A percentile compares a stretch with the other conserved stretches of the same genome.
phyloP scores from a whole-genome alignment of 352 stramenopile species.

The Phytopythium ostracodes region DNA sequence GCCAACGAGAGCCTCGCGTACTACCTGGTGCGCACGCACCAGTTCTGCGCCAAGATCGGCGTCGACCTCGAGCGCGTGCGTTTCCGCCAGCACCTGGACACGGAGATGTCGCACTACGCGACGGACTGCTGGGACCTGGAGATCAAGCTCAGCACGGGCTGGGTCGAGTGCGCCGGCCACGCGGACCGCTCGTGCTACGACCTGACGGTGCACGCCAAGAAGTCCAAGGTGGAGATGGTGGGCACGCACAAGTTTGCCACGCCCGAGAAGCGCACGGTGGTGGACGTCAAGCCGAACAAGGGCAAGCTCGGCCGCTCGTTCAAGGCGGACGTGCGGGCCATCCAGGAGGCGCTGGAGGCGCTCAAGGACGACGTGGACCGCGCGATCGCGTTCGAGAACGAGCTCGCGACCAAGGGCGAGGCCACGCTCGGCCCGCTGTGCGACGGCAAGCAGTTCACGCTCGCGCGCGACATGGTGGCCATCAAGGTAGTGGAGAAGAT shows the following conservation, averaged over 20 bases:
- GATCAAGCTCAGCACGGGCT: constrained; percentile 97
- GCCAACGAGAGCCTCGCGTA: constrained; percentile 99
- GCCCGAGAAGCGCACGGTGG: constrained; percentile 92
- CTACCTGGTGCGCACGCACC: constrained; percentile 98
- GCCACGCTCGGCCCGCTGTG: constrained; percentile 86
- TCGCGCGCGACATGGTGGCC: constrained; percentile 94
- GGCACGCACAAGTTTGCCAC: constrained; percentile 87
- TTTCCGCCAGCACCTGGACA: constrained; percentile 98
- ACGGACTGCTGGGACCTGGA: constrained; percentile 99
- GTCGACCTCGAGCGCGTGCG: constrained; percentile 94
- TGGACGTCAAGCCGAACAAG: constrained; percentile 96
- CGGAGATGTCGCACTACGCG: constrained; percentile 99
- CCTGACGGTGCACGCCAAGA: constrained; percentile 86
- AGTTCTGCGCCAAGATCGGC: constrained; percentile 94
- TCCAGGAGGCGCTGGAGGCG: constrained; percentile 66
- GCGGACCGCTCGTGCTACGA: constrained; percentile 99
- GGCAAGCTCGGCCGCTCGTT: constrained; percentile 96
- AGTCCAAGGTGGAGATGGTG: constrained; percentile 87
- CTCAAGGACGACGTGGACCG: constrained; percentile 91
- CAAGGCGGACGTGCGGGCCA: constrained; percentile 89
- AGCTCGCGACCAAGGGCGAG: constrained; percentile 88
- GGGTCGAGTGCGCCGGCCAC: constrained; percentile 99
- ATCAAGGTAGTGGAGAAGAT: constrained; percentile 95
- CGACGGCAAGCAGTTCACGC: constrained; percentile 85
- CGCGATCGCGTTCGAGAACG: constrained; percentile 86